Evolutionary conservation across 2,329 filamentous ascomycete species (phyloP).

Genomic region (Nannizzia gypsea): DNA sequence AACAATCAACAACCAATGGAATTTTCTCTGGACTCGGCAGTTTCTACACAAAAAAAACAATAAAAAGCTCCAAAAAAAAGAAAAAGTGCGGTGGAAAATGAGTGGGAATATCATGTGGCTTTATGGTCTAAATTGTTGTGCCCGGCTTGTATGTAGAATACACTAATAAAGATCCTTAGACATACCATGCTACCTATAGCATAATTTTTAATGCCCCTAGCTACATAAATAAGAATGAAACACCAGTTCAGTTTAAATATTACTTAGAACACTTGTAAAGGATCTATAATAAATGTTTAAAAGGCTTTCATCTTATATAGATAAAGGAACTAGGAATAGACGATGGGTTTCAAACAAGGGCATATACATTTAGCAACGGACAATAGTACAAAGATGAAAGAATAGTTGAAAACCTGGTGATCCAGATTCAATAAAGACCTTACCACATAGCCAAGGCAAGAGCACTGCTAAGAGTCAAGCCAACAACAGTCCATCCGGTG

Average conservation of each 20-base stretch:
- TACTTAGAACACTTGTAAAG: background rate
- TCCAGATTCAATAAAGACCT: constrained; percentile 9
- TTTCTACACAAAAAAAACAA: background rate
- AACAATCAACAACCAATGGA: background rate
- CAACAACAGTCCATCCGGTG: constrained; percentile 54
- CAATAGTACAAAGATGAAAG: constrained; percentile 7
- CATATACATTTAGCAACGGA: constrained; percentile 8
- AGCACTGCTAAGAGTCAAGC: constrained; percentile 41
- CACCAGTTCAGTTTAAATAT: background rate
- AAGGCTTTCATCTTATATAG: background rate
- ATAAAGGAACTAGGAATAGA: background rate
- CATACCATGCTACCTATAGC: background rate
- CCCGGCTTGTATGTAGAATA: background rate
- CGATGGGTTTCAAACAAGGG: background rate
- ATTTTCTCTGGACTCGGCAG: background rate
- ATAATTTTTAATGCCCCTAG: background rate
- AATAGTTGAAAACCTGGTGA: background rate
- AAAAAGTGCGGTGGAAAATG: background rate
- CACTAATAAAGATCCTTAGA: background rate
- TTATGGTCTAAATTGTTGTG: background rate
- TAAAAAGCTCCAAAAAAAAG: background rate
- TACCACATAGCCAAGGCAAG: constrained; percentile 37
- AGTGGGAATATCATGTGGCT: background rate
- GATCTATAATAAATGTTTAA: background rate
- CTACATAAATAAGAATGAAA: background rate